Evolutionary conservation across 2,329 filamentous ascomycete genomes (phyloP).

Genomic region (Endothia cerciana): DNA sequence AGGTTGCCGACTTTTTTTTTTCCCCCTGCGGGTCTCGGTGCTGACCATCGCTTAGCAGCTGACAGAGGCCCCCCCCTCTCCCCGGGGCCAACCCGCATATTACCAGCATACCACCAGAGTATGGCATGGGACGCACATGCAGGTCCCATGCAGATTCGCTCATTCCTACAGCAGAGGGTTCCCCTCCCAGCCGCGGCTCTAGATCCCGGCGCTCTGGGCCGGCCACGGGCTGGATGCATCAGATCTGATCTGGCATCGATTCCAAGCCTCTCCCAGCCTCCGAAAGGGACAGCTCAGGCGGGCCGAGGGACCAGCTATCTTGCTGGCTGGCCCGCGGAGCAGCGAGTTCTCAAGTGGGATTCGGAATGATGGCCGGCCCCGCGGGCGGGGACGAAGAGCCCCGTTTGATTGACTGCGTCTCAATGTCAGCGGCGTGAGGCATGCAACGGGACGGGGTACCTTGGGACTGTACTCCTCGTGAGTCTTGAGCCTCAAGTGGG

Average conservation of each 20-base stretch:
- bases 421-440: neutral
- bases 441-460: neutral
- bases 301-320: neutral
- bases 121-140: neutral
- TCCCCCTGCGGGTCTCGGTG: neutral
- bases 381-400: no score
- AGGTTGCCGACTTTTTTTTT: neutral
- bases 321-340: neutral
- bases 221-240: neutral
- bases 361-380: no score
- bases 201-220: neutral
- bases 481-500: neutral
- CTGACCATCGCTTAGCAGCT: neutral
- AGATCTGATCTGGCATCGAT: neutral
- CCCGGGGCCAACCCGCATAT: neutral
- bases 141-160: neutral
- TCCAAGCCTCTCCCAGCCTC: neutral
- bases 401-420: neutral
- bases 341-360: neutral
- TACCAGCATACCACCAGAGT: neutral
- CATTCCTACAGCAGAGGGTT: neutral
- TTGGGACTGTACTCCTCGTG: neutral
- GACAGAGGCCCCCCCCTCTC: no score
- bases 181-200: neutral
- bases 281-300: neutral